These are phyloP conservation scores for Saccharum officinarum DNA, from an alignment of 176 grass and related monocot genomes.

Conservation along the genomic window DNA sequence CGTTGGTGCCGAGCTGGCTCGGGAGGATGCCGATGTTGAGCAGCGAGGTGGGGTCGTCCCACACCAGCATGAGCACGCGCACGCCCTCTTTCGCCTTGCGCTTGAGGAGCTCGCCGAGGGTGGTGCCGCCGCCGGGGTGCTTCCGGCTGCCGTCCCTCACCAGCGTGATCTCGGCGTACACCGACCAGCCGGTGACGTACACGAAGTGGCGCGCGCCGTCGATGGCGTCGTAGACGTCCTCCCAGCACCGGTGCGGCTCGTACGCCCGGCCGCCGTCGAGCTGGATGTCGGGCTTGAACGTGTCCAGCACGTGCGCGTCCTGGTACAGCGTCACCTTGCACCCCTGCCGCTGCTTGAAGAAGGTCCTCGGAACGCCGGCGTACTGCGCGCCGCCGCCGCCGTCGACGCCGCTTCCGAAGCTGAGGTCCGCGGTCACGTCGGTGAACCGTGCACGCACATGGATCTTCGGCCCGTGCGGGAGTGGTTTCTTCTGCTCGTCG, in stretches of 20 bases:
- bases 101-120: neutral
- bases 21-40: neutral
- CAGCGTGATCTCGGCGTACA: neutral
- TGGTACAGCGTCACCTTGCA: neutral
- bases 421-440: neutral
- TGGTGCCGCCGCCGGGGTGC: neutral
- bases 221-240: neutral
- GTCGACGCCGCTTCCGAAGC: neutral
- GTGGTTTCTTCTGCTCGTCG: neutral
- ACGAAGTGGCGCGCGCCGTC: neutral
- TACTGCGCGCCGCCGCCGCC: neutral
- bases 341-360: neutral
- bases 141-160: neutral
- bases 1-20: neutral
- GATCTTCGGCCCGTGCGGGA: neutral
- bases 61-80: neutral
- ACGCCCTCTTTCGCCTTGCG: neutral
- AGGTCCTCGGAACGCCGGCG: neutral
- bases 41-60: neutral
- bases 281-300: neutral
- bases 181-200: neutral
- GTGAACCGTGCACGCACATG: neutral
- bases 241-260: neutral
- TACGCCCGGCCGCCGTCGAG: neutral
- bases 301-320: neutral